Conservation (phyloP, 306 rosid genomes). For the Gastrolobium bilobum region DNA sequence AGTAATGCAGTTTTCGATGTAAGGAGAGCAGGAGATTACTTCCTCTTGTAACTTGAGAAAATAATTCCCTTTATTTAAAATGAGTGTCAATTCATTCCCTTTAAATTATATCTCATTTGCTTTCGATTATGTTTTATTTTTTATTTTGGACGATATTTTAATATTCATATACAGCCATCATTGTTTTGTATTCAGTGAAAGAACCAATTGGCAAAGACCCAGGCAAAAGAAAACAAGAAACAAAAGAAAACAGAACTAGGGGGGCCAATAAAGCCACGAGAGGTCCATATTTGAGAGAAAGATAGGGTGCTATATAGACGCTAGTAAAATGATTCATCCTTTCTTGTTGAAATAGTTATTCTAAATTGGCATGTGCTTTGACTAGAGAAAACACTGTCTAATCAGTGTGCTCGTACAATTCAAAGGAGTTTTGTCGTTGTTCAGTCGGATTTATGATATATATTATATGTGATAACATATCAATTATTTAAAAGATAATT, state of each 20-base stretch:
- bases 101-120: too few species aligned
- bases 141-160: too few species aligned
- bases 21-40: too few species aligned
- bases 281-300: conserved; percentile 5
- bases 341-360: neutral
- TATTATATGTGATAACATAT: neutral
- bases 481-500: neutral
- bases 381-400: neutral
- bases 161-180: neutral
- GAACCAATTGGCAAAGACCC: conserved; percentile 6
- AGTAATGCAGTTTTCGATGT: too few species aligned
- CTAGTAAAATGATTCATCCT: neutral
- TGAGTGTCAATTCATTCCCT: too few species aligned
- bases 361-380: conserved; percentile 44
- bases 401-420: neutral
- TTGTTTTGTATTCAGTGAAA: neutral
- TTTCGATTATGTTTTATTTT: too few species aligned
- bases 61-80: too few species aligned
- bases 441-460: neutral
- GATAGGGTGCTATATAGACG: neutral
- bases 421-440: neutral
- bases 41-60: too few species aligned
- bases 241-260: neutral
- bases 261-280: conserved; percentile 12
- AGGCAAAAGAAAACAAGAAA: conserved; percentile 7